Evolutionary conservation across 139 green algal species (phyloP).

Genomic region (Coelastrella sp.): DNA sequence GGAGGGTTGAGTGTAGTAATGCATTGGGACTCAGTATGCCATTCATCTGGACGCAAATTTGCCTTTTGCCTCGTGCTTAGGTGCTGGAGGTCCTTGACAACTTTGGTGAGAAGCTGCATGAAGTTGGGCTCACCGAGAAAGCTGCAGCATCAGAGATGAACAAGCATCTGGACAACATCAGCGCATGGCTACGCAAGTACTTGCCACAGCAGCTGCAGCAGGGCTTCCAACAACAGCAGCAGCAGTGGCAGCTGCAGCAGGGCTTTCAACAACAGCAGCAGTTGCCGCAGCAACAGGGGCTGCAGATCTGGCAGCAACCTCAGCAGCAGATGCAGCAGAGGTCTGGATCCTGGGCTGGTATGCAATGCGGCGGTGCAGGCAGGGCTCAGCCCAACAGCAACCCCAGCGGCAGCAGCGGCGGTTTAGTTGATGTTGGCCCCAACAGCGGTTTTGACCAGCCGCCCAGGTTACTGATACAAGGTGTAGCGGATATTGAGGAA

Average conservation of each 20-base stretch:
- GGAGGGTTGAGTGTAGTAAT: no score
- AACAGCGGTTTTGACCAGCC: conserved; percentile 16
- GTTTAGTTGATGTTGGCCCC: conserved; percentile 12
- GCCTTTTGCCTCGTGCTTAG: not conserved
- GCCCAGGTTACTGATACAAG: conserved; percentile 47
- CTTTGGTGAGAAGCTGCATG: conserved; percentile 70
- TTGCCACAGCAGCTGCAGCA: conserved; percentile 41
- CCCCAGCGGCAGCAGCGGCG: conserved; percentile 33
- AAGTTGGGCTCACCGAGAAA: conserved; percentile 70
- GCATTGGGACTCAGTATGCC: no score
- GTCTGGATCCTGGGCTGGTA: no score
- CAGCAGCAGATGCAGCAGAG: not conserved
- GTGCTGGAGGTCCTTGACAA: conserved; percentile 48
- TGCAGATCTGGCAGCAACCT: not conserved
- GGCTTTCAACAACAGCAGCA: conserved; percentile 8
- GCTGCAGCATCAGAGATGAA: conserved; percentile 48
- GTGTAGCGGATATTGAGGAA: conserved; percentile 96
- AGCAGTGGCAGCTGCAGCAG: conserved; percentile 24
- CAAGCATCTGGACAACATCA: conserved; percentile 46
- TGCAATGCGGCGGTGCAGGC: not conserved
- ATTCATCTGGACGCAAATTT: no score
- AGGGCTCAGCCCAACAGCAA: not conserved
- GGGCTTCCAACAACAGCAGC: not conserved
- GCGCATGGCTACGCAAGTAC: conserved; percentile 47
- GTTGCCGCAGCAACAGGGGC: conserved; percentile 3